phyloP scores from a whole-genome alignment of 169 alveolate species.

The Eimeria tenella region DNA sequence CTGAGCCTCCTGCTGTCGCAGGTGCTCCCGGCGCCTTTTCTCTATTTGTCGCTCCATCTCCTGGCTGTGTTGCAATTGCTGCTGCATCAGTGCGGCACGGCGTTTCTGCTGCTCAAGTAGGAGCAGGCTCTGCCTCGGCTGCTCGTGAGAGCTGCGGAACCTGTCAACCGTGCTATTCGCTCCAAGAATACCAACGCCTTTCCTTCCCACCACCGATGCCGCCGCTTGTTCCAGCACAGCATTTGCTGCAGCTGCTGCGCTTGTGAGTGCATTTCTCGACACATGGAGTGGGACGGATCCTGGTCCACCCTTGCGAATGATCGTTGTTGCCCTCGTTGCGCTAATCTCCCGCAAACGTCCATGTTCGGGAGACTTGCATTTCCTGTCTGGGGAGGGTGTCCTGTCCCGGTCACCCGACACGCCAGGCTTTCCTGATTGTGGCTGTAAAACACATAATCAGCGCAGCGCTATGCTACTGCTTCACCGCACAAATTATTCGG shows the following conservation, averaged over 20 bases:
- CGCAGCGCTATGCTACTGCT: too few relatives aligned
- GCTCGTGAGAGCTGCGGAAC: background rate
- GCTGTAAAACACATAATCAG: background rate
- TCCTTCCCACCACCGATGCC: constrained; percentile 4
- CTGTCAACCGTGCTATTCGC: background rate
- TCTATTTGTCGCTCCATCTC: constrained; percentile 13
- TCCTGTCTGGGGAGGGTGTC: constrained; percentile 28
- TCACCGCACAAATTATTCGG: too few relatives aligned
- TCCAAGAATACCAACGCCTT: background rate
- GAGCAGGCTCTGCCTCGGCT: background rate
- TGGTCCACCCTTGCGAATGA: background rate
- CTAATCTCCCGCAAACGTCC: background rate
- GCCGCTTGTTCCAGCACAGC: constrained; percentile 8
- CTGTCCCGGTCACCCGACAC: constrained; percentile 24
- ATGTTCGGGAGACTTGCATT: constrained; percentile 34
- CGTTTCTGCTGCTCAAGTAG: background rate
- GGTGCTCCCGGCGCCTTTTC: background rate
- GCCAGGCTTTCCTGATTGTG: background rate
- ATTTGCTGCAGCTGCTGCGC: constrained; percentile 36
- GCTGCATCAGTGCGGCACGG: constrained; percentile 12
- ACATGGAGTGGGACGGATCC: background rate
- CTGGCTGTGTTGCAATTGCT: constrained; percentile 27
- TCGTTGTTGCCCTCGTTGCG: constrained; percentile 17
- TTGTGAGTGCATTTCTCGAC: background rate
- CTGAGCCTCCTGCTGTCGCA: constrained; percentile 31